Evolutionary conservation across 305 asterid genomes (phyloP), one percentile per base, ranked within the genome.

Genomic region (Ilex paraguariensis): DNA sequence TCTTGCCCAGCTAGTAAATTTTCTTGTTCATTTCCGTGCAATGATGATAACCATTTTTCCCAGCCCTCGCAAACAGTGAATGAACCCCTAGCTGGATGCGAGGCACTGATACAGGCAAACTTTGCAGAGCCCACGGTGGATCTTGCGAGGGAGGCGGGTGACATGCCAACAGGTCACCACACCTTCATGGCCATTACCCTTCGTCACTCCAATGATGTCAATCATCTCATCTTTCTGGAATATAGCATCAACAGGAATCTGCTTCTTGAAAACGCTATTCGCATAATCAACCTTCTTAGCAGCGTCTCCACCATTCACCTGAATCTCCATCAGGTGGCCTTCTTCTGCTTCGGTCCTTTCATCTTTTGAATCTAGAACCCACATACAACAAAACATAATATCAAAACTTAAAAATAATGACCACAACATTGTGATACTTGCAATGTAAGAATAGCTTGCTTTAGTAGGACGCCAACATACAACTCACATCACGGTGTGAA

Each of bases 151-250:
- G 39, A 88, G 87, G 15, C 96, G 89, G 7, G 96, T 83, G 39
- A 88, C 96, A 68, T 94, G 94, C 96, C 96, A 88, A 64, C 96
- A 91, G 28, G 94, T 88, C 30, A 88, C 96, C 42, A 88, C 96
- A 53, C 96, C 96, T 69, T 88, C 96, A 15, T 80, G 85, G 3
- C 96, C 94, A 63, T 88, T 85, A 48, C 94, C 96, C 75, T 81
- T 87, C 3, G 93, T 87, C 57, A 87, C 93, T 63, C 95, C 92
- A 40, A 87, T 84, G 17, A 87, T 85, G 78, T 87, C 95, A 36
- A 87, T 76, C 93, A 87, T 85, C 74, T 87, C 96, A 42, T 87
- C 96, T 60, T 88, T 88, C 75, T 85, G 89, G 81, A 88, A 85
- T 2, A 88, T 87, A 31, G 94, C 87, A 82, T 88, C 96, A 0